Percentiles rank a stretch among this genome's conserved stretches.
Evolutionary conservation across 192 early-diverging fungal species (phyloP).

Genomic region (Backusella mclennaniae): DNA sequence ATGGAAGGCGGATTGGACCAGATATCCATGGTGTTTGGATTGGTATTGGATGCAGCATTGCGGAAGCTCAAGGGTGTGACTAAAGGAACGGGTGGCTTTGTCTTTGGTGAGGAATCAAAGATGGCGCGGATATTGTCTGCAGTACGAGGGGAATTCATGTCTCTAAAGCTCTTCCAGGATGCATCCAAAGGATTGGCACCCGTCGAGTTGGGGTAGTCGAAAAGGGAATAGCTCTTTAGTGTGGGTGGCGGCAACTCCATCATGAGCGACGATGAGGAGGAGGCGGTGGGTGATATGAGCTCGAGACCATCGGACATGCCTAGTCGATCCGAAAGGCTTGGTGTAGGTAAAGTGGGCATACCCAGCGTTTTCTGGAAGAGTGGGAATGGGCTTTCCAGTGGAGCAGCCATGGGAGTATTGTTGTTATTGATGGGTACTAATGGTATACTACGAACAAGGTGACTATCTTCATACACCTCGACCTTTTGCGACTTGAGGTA

Average conservation of each 20-base stretch:
- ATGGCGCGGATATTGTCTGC: conserved; percentile 22
- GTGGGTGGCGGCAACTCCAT: background rate
- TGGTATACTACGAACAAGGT: background rate
- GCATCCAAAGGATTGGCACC: conserved; percentile 6
- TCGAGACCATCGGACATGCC: background rate
- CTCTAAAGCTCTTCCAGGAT: conserved; percentile 17
- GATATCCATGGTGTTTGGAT: conserved; percentile 3
- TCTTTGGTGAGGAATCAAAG: conserved; percentile 9
- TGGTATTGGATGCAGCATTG: conserved; percentile 3
- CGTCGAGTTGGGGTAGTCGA: conserved; percentile 17
- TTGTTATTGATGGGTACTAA: background rate
- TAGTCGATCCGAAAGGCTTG: background rate
- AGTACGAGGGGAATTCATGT: conserved; percentile 13
- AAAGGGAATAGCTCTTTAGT: conserved; percentile 19
- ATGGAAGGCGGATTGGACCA: conserved; percentile 12
- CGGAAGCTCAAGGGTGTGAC: background rate
- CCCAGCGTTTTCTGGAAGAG: background rate
- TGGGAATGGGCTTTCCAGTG: background rate
- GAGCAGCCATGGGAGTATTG: background rate
- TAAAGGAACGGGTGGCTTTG: background rate
- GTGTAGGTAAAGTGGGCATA: background rate
- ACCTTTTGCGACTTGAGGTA: conserved; percentile 15
- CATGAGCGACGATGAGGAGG: conserved; percentile 12
- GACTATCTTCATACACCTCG: conserved; percentile 11
- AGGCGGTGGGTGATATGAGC: background rate